A percentile compares a stretch with the other conserved stretches of the same genome.
phyloP scores from a whole-genome alignment of 169 alveolate genomes.

The Blepharisma undulans region DNA sequence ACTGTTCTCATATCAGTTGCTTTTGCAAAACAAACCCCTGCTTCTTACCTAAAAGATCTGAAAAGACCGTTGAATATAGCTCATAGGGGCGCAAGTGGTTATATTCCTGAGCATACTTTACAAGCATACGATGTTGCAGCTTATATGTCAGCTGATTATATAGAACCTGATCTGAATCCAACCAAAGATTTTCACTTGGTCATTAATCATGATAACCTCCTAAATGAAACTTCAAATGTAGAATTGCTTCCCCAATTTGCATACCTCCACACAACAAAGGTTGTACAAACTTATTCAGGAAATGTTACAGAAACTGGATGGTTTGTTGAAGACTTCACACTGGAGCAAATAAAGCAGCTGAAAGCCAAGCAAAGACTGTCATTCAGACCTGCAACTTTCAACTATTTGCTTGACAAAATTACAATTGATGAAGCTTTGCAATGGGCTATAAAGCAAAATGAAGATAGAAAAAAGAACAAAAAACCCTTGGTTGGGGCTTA shows the following conservation, averaged over 20 bases:
- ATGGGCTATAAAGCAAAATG: constrained; percentile 26
- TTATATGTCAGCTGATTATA: constrained; percentile 66
- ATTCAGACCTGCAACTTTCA: constrained; percentile 49
- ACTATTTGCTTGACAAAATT: constrained; percentile 43
- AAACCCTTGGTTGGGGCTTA: constrained; percentile 51
- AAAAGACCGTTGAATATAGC: constrained; percentile 59
- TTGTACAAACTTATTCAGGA: constrained; percentile 21
- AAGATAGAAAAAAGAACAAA: constrained; percentile 20
- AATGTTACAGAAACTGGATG: constrained; percentile 49
- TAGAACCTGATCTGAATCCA: constrained; percentile 69
- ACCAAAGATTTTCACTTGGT: constrained; percentile 68
- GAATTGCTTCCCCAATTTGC: constrained; percentile 49
- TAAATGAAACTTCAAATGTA: constrained; percentile 69
- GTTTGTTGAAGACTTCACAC: constrained; percentile 67
- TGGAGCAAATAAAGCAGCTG: constrained; percentile 57
- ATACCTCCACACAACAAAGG: constrained; percentile 34
- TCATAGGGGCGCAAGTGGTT: constrained; percentile 74
- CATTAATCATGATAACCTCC: constrained; percentile 68
- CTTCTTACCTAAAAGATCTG: constrained; percentile 30
- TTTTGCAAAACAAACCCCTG: not conserved
- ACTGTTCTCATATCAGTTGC: not conserved
- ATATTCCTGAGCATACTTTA: constrained; percentile 71
- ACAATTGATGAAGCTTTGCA: constrained; percentile 69
- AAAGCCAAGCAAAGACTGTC: constrained; percentile 57
- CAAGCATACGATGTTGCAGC: constrained; percentile 64